Base-by-base conservation (phyloP, 2,329 filamentous ascomycete species). In the Colletotrichum sp. region DNA sequence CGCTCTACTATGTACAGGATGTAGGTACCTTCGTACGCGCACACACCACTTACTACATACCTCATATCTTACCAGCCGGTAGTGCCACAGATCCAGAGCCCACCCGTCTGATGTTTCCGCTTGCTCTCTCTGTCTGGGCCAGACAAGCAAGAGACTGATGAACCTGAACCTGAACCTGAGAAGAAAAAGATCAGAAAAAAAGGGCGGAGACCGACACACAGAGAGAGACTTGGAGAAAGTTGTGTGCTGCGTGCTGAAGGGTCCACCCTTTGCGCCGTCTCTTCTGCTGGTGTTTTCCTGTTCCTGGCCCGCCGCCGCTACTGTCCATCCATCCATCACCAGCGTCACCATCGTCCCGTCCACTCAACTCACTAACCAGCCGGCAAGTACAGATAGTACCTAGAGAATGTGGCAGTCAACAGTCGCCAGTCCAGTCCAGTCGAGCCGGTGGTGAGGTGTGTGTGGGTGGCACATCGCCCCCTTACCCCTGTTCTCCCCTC, bases 41-140 rank as follows among this genome's bases (percentile, higher is more conserved):
- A 67, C 67, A 61, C 30, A 73, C 66, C 59, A 71, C 48, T 36
- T 52, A 36, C 32, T 52, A 63, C 60, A 61, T 66, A 55, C 52
- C 26, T 48, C 61, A 74, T 55, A 59, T 39, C 69, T 67, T 64
- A 63, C 12, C 30, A 36, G 48, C 30, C 55, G 43, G 66, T 39
- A 43, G 61, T 39, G 48, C 63, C 32, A 24, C 34, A 70, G 64
- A n/a, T 59, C 57, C 59, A 66, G 43, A 64, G 64, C 57, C 39
- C 34, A 70, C 74, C 73, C 84, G 83, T 85, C 82, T 85, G 82
- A 84, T 83, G 82, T 85, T 85, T 83, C 82, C 82, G 80, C 82
- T 84, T 86, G 83, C 83, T 83, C 85, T 63, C 61, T 48, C 39
- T 67, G 68, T n/a, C 39, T 67, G 68, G 61, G 43, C 69, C 85